A percentile compares a stretch with the other conserved stretches of the same genome.
Conservation (phyloP, 2,329 filamentous ascomycete species). For the Paecilomyces dactylethromorphus region DNA sequence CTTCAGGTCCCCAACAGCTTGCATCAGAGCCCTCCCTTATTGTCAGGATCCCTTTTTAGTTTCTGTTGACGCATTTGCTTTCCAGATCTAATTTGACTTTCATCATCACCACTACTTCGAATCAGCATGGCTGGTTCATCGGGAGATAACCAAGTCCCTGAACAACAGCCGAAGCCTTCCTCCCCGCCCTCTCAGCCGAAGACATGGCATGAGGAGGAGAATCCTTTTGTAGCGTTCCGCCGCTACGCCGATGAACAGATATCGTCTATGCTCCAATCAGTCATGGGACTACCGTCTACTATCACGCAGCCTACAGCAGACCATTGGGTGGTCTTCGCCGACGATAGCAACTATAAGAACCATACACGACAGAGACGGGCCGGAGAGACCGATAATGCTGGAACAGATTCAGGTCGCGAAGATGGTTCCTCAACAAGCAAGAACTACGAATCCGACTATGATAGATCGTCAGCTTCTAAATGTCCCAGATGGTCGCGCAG, state of each 20-base stretch:
- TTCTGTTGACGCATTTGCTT: conserved; percentile 6
- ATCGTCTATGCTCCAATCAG: conserved; percentile 46
- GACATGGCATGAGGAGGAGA: conserved; percentile 32
- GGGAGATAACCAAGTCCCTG: not conserved
- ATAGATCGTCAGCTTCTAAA: not conserved
- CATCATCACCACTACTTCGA: not conserved
- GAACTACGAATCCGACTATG: not conserved
- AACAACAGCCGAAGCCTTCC: conserved; percentile 4
- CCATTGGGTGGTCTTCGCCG: conserved; percentile 28
- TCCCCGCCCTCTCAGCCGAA: conserved; percentile 8
- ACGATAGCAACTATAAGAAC: conserved; percentile 22
- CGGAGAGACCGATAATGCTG: conserved; percentile 5
- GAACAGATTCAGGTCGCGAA: not conserved
- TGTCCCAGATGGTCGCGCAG: conserved; percentile 8
- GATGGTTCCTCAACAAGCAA: not conserved
- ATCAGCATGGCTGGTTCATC: conserved; percentile 5
- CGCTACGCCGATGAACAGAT: conserved; percentile 55
- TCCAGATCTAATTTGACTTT: conserved; percentile 3
- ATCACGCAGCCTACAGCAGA: conserved; percentile 22
- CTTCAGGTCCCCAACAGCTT: conserved; percentile 24
- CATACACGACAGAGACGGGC: conserved; percentile 11
- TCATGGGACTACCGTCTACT: conserved; percentile 42
- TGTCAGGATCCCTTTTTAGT: conserved; percentile 2
- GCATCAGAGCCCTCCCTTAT: conserved; percentile 5
- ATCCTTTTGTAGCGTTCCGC: conserved; percentile 56